Percentiles rank a stretch among this genome's conserved stretches.
Conservation (phyloP, 1,139 yeast genomes). For the Meyerozyma smithsonii region DNA sequence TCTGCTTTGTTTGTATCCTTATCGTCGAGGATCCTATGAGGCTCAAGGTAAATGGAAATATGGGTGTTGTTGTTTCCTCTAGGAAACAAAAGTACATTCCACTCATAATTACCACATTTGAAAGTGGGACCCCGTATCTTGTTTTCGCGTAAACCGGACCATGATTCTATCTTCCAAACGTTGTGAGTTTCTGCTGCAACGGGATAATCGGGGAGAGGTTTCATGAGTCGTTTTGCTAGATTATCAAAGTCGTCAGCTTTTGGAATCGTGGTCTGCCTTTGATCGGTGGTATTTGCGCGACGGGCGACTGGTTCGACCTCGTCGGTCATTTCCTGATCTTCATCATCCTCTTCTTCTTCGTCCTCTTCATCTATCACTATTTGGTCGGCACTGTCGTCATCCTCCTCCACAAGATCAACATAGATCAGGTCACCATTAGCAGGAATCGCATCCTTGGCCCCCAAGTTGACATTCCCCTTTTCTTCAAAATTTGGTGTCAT, state of each 20-base stretch:
- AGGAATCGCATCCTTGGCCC: not conserved
- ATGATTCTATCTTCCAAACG: conserved; percentile 76
- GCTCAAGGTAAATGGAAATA: conserved; percentile 65
- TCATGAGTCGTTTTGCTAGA: conserved; percentile 30
- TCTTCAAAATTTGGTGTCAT: conserved; percentile 2
- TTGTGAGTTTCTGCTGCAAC: conserved; percentile 34
- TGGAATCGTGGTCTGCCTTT: conserved; percentile 13
- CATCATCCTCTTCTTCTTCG: conserved; percentile 6
- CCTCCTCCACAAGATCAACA: not conserved
- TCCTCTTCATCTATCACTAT: conserved; percentile 4
- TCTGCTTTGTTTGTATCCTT: conserved; percentile 17
- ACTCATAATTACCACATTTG: conserved; percentile 62
- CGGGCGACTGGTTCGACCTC: conserved; percentile 6
- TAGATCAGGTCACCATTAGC: not conserved
- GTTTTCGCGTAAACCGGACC: conserved; percentile 49
- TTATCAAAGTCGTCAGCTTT: conserved; percentile 29
- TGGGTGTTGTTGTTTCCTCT: conserved; percentile 51
- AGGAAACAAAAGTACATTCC: conserved; percentile 78
- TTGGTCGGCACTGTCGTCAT: not conserved
- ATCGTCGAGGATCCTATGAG: conserved; percentile 36
- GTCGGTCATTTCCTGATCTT: conserved; percentile 8
- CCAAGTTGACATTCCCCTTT: not conserved
- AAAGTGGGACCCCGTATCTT: conserved; percentile 52
- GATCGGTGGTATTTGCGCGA: not conserved
- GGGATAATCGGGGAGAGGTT: conserved; percentile 43